Conservation (phyloP, 352 stramenopile species). For the Globisporangium echinulatum region DNA sequence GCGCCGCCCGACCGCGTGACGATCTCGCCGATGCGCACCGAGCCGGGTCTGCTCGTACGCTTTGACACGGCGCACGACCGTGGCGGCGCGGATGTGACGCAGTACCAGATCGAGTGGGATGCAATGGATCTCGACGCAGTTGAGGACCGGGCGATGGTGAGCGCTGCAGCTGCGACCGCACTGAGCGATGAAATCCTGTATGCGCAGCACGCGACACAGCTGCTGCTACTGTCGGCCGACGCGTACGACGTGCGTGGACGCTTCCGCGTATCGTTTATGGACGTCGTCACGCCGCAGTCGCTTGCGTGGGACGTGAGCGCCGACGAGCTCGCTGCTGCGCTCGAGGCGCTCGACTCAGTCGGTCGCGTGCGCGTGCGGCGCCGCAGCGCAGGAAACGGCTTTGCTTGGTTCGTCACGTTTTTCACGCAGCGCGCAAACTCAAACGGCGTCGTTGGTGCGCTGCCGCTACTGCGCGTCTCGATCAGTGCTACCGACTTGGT, state of each 20-base stretch:
- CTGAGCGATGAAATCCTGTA: conserved; percentile 74
- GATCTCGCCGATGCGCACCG: conserved; percentile 29
- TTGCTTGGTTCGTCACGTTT: conserved; percentile 81
- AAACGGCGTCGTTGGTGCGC: conserved; percentile 36
- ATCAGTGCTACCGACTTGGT: conserved; percentile 59
- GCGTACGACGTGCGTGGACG: conserved; percentile 79
- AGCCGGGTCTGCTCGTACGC: conserved; percentile 52
- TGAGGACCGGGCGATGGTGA: conserved; percentile 22
- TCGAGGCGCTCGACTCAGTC: conserved; percentile 82
- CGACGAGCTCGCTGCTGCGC: conserved; percentile 62
- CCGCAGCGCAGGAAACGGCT: conserved; percentile 63
- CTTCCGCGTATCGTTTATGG: conserved; percentile 82
- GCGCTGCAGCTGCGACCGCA: conserved; percentile 16
- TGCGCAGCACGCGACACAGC: conserved; percentile 79
- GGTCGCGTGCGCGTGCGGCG: conserved; percentile 74
- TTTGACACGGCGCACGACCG: conserved; percentile 80
- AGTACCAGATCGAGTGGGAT: conserved; percentile 93
- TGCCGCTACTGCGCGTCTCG: conserved; percentile 68
- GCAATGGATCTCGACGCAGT: conserved; percentile 76
- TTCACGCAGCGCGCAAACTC: conserved; percentile 45
- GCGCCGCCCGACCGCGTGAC: conserved; percentile 45
- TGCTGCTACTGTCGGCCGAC: conserved; percentile 74
- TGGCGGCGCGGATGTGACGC: conserved; percentile 71
- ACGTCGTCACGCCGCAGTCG: conserved; percentile 42
- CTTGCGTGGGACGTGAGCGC: conserved; percentile 76